Evolutionary conservation across 1,139 yeast genomes (phyloP).

Genomic region (Suhomyces coccinellae): DNA sequence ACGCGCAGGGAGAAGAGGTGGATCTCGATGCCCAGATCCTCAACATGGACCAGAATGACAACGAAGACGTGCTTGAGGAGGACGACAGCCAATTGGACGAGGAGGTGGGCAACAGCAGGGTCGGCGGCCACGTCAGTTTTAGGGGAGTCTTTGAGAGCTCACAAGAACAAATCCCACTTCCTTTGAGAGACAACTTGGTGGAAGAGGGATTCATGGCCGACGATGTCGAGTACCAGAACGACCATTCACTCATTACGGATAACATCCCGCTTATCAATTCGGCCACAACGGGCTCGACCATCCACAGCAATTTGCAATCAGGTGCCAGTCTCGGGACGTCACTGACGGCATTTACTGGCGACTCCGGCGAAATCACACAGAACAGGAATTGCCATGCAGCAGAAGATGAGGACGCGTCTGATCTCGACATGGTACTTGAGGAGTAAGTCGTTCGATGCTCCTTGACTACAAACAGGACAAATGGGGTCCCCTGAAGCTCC

Average conservation of each 20-base stretch:
- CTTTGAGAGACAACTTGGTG: slow-evolving; percentile 15
- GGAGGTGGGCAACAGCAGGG: slow-evolving; percentile 14
- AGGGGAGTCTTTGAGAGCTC: neutral
- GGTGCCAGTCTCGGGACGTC: slow-evolving; percentile 24
- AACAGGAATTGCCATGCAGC: slow-evolving; percentile 6
- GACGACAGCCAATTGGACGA: slow-evolving; percentile 11
- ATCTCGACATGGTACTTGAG: slow-evolving; percentile 54
- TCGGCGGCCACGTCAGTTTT: slow-evolving; percentile 1
- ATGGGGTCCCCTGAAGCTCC: no score
- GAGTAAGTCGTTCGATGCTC: slow-evolving; percentile 14
- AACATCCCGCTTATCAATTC: slow-evolving; percentile 20
- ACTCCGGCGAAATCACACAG: neutral
- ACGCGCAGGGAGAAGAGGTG: slow-evolving; percentile 18
- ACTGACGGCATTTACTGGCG: slow-evolving; percentile 20
- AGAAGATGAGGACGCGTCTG: slow-evolving; percentile 31
- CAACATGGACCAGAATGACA: slow-evolving; percentile 36
- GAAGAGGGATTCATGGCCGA: slow-evolving; percentile 54
- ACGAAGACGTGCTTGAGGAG: slow-evolving; percentile 14
- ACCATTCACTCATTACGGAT: slow-evolving; percentile 38
- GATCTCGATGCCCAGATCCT: slow-evolving; percentile 53
- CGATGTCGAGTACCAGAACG: slow-evolving; percentile 58
- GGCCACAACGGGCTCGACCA: slow-evolving; percentile 18
- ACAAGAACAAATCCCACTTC: slow-evolving; percentile 2
- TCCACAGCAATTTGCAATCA: slow-evolving; percentile 14
- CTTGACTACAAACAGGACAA: neutral